Base-by-base conservation (phyloP, 1,284 basidiomycete species). In the Cerioporus squamosus region DNA sequence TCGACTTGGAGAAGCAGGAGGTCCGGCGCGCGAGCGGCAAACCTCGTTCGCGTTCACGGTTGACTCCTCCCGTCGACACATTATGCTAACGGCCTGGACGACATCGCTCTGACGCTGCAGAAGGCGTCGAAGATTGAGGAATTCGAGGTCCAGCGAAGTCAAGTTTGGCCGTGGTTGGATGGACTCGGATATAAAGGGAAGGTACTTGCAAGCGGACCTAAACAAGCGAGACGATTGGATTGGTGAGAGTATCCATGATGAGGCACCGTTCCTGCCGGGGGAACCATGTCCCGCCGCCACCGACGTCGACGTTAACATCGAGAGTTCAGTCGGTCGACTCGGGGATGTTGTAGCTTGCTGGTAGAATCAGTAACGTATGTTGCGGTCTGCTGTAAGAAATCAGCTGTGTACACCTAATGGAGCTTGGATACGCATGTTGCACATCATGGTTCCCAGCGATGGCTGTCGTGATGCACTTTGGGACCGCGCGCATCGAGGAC, bases 31-130 rank as follows among this genome's bases (percentile, higher is more conserved):
- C 81, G 31, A 90, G 89, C 68, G 94, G 91, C 57, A 83, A 93
- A 73, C 77, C 8, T 70, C 88, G 10, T 86, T 96, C 65, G 63
- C 82, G 47, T 98, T 98, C 77, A 79, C 82, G 42, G 87, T 90
- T 47, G 95, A 98, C 76, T 75, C 88, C 0, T 98, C 97, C 90
- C 83, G 95, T 59, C 81, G 93, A 59, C 92, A 96, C 72, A 95
- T 95, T 74, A 77, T 98, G 74, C 73, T 98, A 95, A 98, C 70
- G 95, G 95, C 36, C 79, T 98, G 64, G 95, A 98, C 73, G 95
- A 97, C 72, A 95, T 97, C 66, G 94, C 90, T 46, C 79, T 98
- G 72, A 98, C 95, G 31, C 80, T 98, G 79, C 87, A 93, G 73
- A 88, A 89, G 72, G 85, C 80, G 45, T 76, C 78, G 15, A 73